Evolutionary conservation across 257 asterid species (phyloP).

Genomic region (Cordia subcordata): DNA sequence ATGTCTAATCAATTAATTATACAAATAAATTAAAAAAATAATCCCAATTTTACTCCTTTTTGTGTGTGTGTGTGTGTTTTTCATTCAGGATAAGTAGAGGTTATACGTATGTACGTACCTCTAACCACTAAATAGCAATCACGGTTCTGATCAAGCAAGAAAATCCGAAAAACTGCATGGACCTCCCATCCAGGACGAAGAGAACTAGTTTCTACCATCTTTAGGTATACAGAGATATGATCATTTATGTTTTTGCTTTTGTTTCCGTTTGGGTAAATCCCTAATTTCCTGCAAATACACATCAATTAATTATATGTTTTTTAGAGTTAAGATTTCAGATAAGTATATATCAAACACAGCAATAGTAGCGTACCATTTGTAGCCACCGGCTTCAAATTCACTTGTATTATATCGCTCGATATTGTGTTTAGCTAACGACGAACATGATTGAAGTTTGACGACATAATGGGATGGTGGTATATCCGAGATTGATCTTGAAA

Average conservation of each 20-base stretch:
- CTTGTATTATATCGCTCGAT: constrained; percentile 36
- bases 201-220: constrained; percentile 27
- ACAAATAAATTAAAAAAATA: no score
- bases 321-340: background rate
- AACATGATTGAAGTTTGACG: constrained; percentile 38
- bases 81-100: no score
- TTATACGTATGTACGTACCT: no score
- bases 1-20: constrained; percentile 20
- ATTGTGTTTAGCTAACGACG: constrained; percentile 38
- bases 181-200: constrained; percentile 49
- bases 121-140: constrained; percentile 46
- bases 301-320: background rate
- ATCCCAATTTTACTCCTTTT: no score
- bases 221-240: constrained; percentile 50
- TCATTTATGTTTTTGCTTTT: constrained; percentile 45
- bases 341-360: background rate
- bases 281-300: constrained; percentile 44
- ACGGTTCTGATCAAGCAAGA: constrained; percentile 57
- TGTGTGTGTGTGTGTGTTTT: no score
- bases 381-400: constrained; percentile 66
- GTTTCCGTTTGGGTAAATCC: constrained; percentile 63
- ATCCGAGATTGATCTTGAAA: constrained; percentile 29
- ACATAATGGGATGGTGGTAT: constrained; percentile 48
- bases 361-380: constrained; percentile 43
- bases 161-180: constrained; percentile 43